Percentiles rank a stretch among this genome's conserved stretches.
Conservation (phyloP, 352 stramenopile species). For the Phytophthora tubulina region DNA sequence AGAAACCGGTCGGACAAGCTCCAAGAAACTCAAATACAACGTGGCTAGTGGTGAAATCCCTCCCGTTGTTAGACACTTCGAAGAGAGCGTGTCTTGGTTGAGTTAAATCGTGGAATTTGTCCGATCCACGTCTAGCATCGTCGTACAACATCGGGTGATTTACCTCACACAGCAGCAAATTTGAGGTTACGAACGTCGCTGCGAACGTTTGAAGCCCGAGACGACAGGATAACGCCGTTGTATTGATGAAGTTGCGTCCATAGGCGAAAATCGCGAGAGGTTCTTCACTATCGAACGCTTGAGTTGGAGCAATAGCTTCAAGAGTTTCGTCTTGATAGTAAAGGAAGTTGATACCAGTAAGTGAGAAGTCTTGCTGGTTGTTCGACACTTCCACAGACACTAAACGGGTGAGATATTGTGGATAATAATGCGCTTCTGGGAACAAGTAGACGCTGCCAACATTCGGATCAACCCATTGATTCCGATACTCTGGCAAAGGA, state of each 20-base stretch:
- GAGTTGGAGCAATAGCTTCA: constrained; percentile 62
- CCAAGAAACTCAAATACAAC: constrained; percentile 79
- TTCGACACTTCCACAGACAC: constrained; percentile 95
- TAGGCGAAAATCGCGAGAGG: constrained; percentile 71
- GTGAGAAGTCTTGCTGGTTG: constrained; percentile 96
- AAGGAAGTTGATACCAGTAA: constrained; percentile 91
- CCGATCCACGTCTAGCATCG: constrained; percentile 27
- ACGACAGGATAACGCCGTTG: constrained; percentile 89
- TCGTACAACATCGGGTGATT: constrained; percentile 48
- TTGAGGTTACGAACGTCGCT: constrained; percentile 89
- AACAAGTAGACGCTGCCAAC: constrained; percentile 83
- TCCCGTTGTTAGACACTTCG: constrained; percentile 95
- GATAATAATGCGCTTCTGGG: constrained; percentile 86
- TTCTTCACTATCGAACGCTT: constrained; percentile 54
- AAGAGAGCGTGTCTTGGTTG: constrained; percentile 71
- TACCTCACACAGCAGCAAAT: constrained; percentile 93
- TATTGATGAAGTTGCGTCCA: constrained; percentile 93
- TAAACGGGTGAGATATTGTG: constrained; percentile 87
- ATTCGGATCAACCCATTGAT: constrained; percentile 66
- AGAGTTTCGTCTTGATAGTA: constrained; percentile 93
- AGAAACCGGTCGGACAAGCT: constrained; percentile 88
- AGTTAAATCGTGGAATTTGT: constrained; percentile 29
- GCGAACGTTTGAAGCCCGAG: constrained; percentile 81
- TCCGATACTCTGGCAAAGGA: constrained; percentile 79
- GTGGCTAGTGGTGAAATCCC: constrained; percentile 92